phyloP scores from a whole-genome alignment of 768 basidiomycete genomes.

The Serendipita indica region DNA sequence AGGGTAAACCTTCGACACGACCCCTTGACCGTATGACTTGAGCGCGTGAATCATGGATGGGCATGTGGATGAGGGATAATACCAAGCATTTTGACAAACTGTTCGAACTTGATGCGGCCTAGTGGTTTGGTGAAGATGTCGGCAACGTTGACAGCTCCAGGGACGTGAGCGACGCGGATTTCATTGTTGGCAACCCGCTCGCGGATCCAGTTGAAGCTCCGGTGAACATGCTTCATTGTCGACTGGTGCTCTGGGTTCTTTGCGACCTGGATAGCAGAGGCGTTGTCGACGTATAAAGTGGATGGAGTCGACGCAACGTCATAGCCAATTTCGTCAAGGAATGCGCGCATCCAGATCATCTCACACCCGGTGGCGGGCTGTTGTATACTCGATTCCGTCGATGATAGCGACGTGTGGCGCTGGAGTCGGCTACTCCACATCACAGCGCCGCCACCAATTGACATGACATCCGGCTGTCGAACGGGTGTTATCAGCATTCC shows the following conservation, averaged over 20 bases:
- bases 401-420: constrained; percentile 23
- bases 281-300: constrained; percentile 25
- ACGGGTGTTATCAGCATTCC: constrained; percentile 17
- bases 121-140: constrained; percentile 6
- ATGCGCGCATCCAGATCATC: constrained; percentile 16
- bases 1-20: too few species aligned
- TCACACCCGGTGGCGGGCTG: constrained; percentile 14
- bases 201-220: constrained; percentile 20
- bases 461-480: constrained; percentile 28
- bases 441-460: constrained; percentile 24
- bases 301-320: constrained; percentile 12
- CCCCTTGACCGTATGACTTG: too few species aligned
- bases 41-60: too few species aligned
- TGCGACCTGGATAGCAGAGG: constrained; percentile 21
- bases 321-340: constrained; percentile 16
- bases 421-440: constrained; percentile 29
- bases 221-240: constrained; percentile 23
- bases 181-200: background rate
- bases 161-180: background rate
- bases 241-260: constrained; percentile 21
- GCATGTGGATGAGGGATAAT: too few species aligned
- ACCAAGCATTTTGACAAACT: constrained; percentile 1
- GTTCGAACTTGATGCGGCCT: background rate
- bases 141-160: background rate
- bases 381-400: constrained; percentile 21